A percentile compares a stretch with the other conserved stretches of the same genome.
Evolutionary conservation across 176 grass and related monocot species (phyloP).

Genomic region (Musa itinerans): DNA sequence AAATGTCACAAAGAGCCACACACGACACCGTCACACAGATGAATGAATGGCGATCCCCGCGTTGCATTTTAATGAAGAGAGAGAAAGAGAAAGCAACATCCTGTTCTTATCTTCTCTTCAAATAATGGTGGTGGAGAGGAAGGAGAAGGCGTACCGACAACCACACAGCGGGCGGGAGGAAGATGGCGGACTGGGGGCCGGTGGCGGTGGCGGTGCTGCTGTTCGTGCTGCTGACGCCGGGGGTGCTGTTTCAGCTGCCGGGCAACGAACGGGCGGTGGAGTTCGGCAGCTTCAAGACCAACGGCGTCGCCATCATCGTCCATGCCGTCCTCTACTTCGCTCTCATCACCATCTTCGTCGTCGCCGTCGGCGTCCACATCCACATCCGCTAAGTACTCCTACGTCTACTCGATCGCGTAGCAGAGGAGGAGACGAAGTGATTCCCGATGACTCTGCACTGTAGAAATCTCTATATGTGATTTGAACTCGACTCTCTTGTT

Average conservation of each 20-base stretch:
- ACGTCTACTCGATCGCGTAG: no score
- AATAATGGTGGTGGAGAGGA: neutral
- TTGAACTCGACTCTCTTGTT: no score
- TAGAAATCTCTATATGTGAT: no score
- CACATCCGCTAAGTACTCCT: neutral
- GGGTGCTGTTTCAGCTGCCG: neutral
- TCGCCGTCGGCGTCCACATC: neutral
- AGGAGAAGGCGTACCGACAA: no score
- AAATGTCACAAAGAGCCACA: neutral
- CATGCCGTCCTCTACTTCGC: neutral
- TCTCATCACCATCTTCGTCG: neutral
- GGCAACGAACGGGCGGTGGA: neutral
- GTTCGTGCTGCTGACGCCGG: neutral
- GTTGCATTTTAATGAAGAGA: neutral
- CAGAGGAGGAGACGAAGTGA: no score
- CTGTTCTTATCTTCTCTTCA: neutral
- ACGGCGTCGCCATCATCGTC: neutral
- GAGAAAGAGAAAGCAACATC: neutral
- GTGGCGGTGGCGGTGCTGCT: slow-evolving; percentile 1
- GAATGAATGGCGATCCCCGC: neutral
- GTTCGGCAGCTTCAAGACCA: slow-evolving; percentile 1
- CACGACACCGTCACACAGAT: neutral
- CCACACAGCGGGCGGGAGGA: neutral
- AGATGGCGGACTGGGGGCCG: neutral
- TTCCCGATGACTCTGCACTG: no score